phyloP scores from a whole-genome alignment of 2,329 filamentous ascomycete genomes.

The Alternaria ventricosa region DNA sequence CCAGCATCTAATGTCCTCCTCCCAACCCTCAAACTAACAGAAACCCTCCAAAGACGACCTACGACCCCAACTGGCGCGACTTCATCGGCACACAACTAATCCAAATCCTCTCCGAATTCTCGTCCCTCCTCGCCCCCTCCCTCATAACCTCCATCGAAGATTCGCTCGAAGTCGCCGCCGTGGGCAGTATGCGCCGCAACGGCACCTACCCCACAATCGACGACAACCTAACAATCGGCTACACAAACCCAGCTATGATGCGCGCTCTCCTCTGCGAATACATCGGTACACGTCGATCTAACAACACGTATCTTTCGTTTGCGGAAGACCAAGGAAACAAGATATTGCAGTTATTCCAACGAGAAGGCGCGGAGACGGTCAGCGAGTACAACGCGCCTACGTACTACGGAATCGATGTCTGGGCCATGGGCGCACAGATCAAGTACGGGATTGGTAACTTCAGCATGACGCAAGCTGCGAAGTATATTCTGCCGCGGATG shows the following conservation, averaged over 20 bases:
- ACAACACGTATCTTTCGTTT: no score
- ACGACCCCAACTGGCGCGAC: constrained; percentile 48
- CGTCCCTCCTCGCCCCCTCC: constrained; percentile 37
- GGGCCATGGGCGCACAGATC: constrained; percentile 50
- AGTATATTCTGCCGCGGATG: constrained; percentile 38
- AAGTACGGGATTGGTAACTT: constrained; percentile 45
- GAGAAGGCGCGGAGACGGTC: constrained; percentile 42
- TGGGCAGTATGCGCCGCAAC: constrained; percentile 52
- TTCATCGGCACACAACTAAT: constrained; percentile 49
- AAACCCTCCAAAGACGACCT: constrained; percentile 2
- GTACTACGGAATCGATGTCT: constrained; percentile 53
- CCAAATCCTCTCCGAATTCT: constrained; percentile 48
- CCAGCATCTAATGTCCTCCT: no score
- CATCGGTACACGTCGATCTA: constrained; percentile 50
- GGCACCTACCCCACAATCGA: constrained; percentile 42
- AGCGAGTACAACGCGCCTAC: constrained; percentile 52
- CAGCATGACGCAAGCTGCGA: constrained; percentile 39
- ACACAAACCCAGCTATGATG: constrained; percentile 54
- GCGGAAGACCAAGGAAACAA: constrained; percentile 22
- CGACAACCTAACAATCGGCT: constrained; percentile 51
- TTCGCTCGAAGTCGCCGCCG: constrained; percentile 46
- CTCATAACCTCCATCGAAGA: constrained; percentile 48
- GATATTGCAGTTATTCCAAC: constrained; percentile 29
- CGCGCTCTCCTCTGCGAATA: constrained; percentile 51
- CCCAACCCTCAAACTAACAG: not conserved